phyloP scores from a whole-genome alignment of 495 filamentous ascomycete species.

The Parmelia sp. region DNA sequence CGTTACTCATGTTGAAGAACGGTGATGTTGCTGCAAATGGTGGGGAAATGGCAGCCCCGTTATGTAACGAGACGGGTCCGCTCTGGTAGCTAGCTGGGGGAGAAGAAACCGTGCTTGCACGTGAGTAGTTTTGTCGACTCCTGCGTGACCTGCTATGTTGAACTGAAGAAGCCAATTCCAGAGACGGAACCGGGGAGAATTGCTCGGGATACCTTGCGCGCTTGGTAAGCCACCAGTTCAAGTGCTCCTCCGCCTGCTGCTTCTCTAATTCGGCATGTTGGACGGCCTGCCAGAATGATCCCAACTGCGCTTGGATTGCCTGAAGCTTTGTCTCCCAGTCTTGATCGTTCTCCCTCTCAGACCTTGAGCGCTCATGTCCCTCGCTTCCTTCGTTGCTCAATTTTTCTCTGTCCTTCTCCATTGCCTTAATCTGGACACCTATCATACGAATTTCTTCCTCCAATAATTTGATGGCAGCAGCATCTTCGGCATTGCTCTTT shows the following conservation, averaged over 20 bases:
- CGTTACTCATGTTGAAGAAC: conserved; percentile 58
- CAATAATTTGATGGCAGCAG: conserved; percentile 46
- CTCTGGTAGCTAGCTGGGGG: conserved; percentile 38
- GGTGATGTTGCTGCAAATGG: conserved; percentile 42
- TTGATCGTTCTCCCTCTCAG: conserved; percentile 52
- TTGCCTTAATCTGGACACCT: conserved; percentile 53
- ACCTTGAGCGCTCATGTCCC: conserved; percentile 40
- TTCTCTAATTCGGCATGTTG: conserved; percentile 45
- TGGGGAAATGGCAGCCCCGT: conserved; percentile 42
- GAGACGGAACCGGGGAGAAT: conserved; percentile 37
- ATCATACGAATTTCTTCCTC: conserved; percentile 59
- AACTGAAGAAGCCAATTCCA: conserved; percentile 40
- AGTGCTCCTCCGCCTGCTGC: conserved; percentile 47
- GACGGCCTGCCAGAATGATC: conserved; percentile 42
- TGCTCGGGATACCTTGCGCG: conserved; percentile 39
- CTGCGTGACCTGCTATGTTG: conserved; percentile 40
- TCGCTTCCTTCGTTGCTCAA: conserved; percentile 46
- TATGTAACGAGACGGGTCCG: conserved; percentile 39
- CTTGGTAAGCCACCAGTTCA: conserved; percentile 45
- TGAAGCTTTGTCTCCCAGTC: conserved; percentile 48
- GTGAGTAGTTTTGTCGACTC: conserved; percentile 44
- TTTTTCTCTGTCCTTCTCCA: conserved; percentile 58
- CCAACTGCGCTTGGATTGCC: conserved; percentile 47
- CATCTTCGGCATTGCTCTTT: conserved; percentile 47
- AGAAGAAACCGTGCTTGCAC: conserved; percentile 45